Conservation (phyloP, 768 basidiomycete species). For the Rhodotorula paludigena region DNA sequence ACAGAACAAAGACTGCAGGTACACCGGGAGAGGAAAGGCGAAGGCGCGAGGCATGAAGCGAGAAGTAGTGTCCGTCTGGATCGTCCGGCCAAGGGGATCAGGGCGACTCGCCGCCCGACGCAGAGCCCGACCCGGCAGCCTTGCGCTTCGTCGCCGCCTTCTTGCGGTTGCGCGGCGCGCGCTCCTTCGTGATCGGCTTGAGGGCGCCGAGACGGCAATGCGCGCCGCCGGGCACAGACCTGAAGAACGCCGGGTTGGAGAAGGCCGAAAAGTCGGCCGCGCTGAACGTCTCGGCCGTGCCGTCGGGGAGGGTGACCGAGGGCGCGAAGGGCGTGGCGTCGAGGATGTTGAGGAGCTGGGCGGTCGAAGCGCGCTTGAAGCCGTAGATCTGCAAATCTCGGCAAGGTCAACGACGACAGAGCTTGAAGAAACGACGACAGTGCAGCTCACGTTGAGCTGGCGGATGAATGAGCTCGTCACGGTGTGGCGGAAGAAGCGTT, state of each 20-base stretch:
- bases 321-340: constrained; percentile 3
- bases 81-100: no score
- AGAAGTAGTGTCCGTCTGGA: no score
- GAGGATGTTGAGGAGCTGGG: constrained; percentile 29
- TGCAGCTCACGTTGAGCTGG: constrained; percentile 25
- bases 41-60: no score
- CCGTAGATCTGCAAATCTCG: constrained; percentile 28
- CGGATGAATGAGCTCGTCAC: constrained; percentile 25
- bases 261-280: constrained; percentile 34
- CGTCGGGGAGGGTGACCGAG: neutral
- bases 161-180: constrained; percentile 23
- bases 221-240: neutral
- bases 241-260: constrained; percentile 26
- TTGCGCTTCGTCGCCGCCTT: constrained; percentile 4
- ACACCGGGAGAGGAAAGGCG: no score
- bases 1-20: no score
- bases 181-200: constrained; percentile 33
- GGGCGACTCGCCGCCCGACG: no score
- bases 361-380: constrained; percentile 36
- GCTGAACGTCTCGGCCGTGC: constrained; percentile 18
- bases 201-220: constrained; percentile 16
- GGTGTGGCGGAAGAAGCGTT: constrained; percentile 34
- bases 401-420: no score
- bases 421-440: neutral
- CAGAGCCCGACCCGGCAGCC: no score